Conservation (phyloP, 345 rosid species). For the Melastoma malabathricum region DNA sequence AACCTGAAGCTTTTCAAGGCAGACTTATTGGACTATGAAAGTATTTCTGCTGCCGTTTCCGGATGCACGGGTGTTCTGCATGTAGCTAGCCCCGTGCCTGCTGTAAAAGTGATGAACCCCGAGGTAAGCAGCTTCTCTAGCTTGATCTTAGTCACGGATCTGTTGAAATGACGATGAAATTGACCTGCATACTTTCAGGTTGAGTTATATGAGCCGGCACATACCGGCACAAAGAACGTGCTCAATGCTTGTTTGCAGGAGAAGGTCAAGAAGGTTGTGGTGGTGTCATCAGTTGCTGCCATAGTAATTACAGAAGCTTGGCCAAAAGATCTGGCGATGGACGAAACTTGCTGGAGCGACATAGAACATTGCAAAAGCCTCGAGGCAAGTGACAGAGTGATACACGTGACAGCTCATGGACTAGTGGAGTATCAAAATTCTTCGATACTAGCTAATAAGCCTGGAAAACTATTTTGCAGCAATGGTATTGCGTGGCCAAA, state of each 20-base stretch:
- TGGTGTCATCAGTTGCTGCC: conserved; percentile 33
- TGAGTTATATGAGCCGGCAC: conserved; percentile 30
- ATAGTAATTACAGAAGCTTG: conserved; percentile 22
- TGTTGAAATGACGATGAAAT: background rate
- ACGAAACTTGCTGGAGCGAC: conserved; percentile 36
- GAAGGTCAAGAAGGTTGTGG: conserved; percentile 35
- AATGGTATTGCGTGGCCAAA: conserved; percentile 24
- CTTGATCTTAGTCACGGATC: background rate
- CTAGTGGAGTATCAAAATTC: background rate
- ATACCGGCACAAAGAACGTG: conserved; percentile 28
- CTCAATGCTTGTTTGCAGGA: conserved; percentile 28
- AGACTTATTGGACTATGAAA: conserved; percentile 24
- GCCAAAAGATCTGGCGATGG: conserved; percentile 21
- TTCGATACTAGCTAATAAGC: conserved; percentile 6
- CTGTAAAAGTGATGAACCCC: conserved; percentile 13
- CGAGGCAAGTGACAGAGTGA: conserved; percentile 13
- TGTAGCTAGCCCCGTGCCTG: conserved; percentile 32
- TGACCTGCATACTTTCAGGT: conserved; percentile 12
- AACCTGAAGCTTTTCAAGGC: conserved; percentile 30
- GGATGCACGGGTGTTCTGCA: conserved; percentile 41
- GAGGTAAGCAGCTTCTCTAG: conserved; percentile 15
- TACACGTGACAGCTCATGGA: background rate
- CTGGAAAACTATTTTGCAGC: conserved; percentile 7
- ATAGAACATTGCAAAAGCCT: conserved; percentile 15
- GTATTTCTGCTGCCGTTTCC: conserved; percentile 26